phyloP scores from a whole-genome alignment of 164 flowering plant genomes.

The Macadamia integrifolia region DNA sequence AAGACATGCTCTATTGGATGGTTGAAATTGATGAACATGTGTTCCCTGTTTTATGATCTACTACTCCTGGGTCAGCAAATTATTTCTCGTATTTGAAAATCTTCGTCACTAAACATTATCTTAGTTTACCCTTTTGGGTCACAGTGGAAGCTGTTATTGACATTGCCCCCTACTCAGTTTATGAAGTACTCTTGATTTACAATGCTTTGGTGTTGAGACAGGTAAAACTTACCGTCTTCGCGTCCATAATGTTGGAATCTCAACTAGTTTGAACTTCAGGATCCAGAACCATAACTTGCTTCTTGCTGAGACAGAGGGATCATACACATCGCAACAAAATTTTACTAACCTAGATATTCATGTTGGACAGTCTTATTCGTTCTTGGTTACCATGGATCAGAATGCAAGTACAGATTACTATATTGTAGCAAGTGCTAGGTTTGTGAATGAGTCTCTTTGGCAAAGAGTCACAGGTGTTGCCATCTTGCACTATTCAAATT shows the following conservation, averaged over 20 bases:
- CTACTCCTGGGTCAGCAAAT: not conserved
- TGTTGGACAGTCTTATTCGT: conserved; percentile 77
- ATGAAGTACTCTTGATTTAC: not conserved
- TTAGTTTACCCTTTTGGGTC: not conserved
- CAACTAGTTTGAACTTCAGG: conserved; percentile 64
- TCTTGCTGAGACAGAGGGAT: conserved; percentile 69
- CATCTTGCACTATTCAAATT: conserved; percentile 66
- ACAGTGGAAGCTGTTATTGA: not conserved
- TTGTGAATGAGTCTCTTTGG: conserved; percentile 65
- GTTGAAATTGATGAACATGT: not conserved
- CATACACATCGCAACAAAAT: conserved; percentile 48
- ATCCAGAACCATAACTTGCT: conserved; percentile 64
- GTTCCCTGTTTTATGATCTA: not conserved
- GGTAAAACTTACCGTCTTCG: conserved; percentile 76
- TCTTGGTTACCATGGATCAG: conserved; percentile 73
- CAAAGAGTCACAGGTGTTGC: conserved; percentile 68
- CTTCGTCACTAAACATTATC: not conserved
- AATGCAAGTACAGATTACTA: conserved; percentile 70
- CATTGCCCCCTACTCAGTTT: too few relatives aligned
- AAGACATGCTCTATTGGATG: too few relatives aligned
- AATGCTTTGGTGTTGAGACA: conserved; percentile 16
- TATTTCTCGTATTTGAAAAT: not conserved
- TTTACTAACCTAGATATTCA: conserved; percentile 59
- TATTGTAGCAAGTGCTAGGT: conserved; percentile 77
- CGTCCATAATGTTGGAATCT: conserved; percentile 61